Base-by-base conservation (phyloP, 2,329 filamentous ascomycete species). In the Aspergillus fumigatus region DNA sequence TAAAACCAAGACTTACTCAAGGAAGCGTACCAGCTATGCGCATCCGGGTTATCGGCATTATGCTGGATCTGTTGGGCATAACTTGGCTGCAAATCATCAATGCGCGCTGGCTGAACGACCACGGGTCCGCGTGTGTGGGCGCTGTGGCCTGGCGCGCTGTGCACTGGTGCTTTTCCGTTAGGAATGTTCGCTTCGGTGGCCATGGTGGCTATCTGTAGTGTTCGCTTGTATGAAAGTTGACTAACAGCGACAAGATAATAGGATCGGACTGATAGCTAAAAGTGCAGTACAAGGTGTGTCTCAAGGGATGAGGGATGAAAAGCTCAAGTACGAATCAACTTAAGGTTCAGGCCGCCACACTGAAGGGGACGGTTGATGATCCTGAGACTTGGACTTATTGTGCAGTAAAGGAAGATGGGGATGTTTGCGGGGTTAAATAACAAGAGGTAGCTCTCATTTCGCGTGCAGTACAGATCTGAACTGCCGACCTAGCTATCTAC, bases 21-120 rank as follows among this genome's bases (percentile, higher is more conserved):
- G 59, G 78, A 78, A 23, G 91, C 91, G 69, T 97, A 99, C 92
- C 92, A 97, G 70, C 90, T 89, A 72, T 92, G 86, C 51, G 84
- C 82, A 61, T 84, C 84, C 32, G 84, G 84, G 63, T 94, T 87
- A 52, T 85, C 82, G 62, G 85, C 82, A 27, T 83, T 80, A 63
- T 83, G 80, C 52, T 72, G 54, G 62, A 89, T 80, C 50, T 80
- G 78, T 60, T 85, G 81, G 6, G 90, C 91, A 73, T 94, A 94
- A 70, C 84, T 89, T 56, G 86, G 86, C 77, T 96, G 92, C 10
- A 97, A 82, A 69, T 97, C 93, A 64, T 92, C 89, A 66, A 87
- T 82, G 58, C 85, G 84, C 17, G 93, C 90, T 23, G 90, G 92
- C 70, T 92, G 84, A 50, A 97, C 92, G 3, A 79, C 75, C 76